Conservation (phyloP, 139 green algal genomes). For the Astrephomene gubernaculifera region DNA sequence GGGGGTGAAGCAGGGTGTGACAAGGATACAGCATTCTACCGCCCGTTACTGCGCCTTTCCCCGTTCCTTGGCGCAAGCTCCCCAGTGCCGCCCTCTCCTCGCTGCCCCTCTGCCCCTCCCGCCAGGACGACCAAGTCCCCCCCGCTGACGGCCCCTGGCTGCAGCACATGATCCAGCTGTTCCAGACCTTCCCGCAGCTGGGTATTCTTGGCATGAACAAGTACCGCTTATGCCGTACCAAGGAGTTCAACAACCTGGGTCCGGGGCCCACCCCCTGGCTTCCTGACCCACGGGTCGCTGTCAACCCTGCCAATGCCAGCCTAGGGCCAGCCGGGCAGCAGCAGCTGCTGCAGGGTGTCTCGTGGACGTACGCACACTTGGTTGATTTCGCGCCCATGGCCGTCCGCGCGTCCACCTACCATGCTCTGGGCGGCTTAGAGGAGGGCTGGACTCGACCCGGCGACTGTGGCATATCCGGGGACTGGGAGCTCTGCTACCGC, state of each 20-base stretch:
- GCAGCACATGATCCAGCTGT: neutral
- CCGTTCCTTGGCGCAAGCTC: too few relatives aligned
- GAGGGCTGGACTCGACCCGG: slow-evolving; percentile 32
- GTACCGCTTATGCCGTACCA: slow-evolving; percentile 16
- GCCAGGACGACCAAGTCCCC: slow-evolving; percentile 34
- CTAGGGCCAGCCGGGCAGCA: neutral
- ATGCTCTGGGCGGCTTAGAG: slow-evolving; percentile 39
- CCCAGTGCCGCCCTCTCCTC: too few relatives aligned
- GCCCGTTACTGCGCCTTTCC: too few relatives aligned
- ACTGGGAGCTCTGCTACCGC: slow-evolving; percentile 43
- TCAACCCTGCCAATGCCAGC: neutral
- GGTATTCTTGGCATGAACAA: slow-evolving; percentile 33
- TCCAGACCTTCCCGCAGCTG: neutral
- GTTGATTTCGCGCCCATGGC: slow-evolving; percentile 49
- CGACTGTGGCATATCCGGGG: slow-evolving; percentile 51
- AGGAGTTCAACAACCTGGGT: slow-evolving; percentile 31
- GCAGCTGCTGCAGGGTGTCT: neutral
- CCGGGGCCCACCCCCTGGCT: neutral
- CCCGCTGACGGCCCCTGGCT: neutral
- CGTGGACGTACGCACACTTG: neutral
- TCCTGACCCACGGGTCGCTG: neutral
- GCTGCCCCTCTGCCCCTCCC: too few relatives aligned
- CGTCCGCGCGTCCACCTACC: slow-evolving; percentile 9
- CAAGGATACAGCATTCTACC: too few relatives aligned
- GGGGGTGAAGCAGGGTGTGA: too few relatives aligned